A percentile compares a stretch with the other conserved stretches of the same genome.
Evolutionary conservation across 345 rosid species (phyloP).

Genomic region (Combretum micranthum): DNA sequence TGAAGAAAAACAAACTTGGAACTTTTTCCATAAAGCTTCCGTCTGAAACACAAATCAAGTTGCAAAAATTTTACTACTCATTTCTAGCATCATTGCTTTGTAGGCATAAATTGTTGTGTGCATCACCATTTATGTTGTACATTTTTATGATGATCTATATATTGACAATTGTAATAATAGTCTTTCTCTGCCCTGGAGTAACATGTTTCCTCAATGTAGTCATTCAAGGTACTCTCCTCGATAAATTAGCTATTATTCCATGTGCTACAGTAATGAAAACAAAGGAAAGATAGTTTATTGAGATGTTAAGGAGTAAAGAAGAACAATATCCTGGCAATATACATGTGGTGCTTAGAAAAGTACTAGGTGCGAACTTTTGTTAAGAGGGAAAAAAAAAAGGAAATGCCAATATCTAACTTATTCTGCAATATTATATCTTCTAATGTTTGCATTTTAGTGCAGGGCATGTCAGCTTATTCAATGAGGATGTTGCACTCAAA

Average conservation of each 20-base stretch:
- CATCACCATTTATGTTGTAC: too few relatives aligned
- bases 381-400: not conserved
- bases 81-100: too few relatives aligned
- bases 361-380: too few relatives aligned
- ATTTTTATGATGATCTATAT: too few relatives aligned
- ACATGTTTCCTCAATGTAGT: too few relatives aligned
- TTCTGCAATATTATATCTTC: not conserved
- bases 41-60: too few relatives aligned
- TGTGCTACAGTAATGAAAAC: not conserved
- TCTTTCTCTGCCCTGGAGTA: too few relatives aligned
- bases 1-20: too few relatives aligned
- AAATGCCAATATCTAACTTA: not conserved
- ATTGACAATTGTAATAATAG: too few relatives aligned
- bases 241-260: not conserved
- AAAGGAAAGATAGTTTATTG: not conserved
- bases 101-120: too few relatives aligned
- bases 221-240: constrained; percentile 34
- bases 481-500: constrained; percentile 58
- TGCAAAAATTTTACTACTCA: too few relatives aligned
- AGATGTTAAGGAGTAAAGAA: not conserved
- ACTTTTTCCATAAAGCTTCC: too few relatives aligned
- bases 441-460: constrained; percentile 8
- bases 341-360: not conserved
- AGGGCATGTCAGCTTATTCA: constrained; percentile 53
- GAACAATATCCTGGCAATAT: not conserved